Evolutionary conservation across 1,139 yeast genomes (phyloP).

Genomic region (Pichia sp.): DNA sequence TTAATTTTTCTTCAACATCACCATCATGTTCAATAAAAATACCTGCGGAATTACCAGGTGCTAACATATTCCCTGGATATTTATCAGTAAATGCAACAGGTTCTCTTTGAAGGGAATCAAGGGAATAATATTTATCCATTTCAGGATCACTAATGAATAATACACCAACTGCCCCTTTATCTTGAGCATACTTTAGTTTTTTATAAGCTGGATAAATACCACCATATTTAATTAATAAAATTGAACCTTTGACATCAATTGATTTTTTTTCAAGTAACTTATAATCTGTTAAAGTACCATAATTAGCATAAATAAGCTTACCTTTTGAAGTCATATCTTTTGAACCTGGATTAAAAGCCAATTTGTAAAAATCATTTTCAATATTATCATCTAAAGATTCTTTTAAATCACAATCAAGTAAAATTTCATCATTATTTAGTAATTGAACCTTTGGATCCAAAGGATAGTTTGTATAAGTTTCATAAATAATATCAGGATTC

Average conservation of each 20-base stretch:
- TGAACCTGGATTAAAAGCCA: slow-evolving; percentile 67
- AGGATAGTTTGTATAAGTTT: slow-evolving; percentile 58
- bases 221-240: slow-evolving; percentile 54
- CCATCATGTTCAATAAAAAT: slow-evolving; percentile 16
- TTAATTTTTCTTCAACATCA: slow-evolving; percentile 30
- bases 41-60: slow-evolving; percentile 52
- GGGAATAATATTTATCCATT: slow-evolving; percentile 19
- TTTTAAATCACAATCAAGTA: slow-evolving; percentile 28
- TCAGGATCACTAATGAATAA: slow-evolving; percentile 47
- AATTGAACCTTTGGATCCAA: slow-evolving; percentile 27
- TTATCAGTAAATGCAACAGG: slow-evolving; percentile 62
- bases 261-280: slow-evolving; percentile 35
- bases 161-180: slow-evolving; percentile 48
- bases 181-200: slow-evolving; percentile 48
- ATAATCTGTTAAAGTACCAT: slow-evolving; percentile 59
- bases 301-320: slow-evolving; percentile 50
- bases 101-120: slow-evolving; percentile 52
- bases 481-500: slow-evolving; percentile 46
- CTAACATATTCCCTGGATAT: slow-evolving; percentile 71
- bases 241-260: slow-evolving; percentile 36
- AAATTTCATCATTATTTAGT: slow-evolving; percentile 18
- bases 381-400: slow-evolving; percentile 21
- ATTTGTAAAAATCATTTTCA: slow-evolving; percentile 17
- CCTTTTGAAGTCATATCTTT: slow-evolving; percentile 53
- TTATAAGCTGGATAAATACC: slow-evolving; percentile 37